Evolutionary conservation across 352 stramenopile species (phyloP).

Genomic region (Saprolegnia parasitica): DNA sequence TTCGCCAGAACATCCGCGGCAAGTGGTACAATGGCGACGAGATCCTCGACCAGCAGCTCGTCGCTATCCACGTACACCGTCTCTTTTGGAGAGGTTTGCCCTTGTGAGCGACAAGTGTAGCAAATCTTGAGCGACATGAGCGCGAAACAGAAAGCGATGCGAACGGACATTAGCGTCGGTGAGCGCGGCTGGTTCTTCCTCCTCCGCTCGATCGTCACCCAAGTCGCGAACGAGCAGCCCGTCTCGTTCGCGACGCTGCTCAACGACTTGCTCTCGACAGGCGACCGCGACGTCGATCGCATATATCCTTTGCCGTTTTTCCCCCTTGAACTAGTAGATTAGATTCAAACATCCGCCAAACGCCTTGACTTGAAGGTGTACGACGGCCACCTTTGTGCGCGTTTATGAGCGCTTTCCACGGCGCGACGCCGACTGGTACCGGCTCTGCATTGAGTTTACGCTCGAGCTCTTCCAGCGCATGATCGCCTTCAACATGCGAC

Average conservation of each 20-base stretch:
- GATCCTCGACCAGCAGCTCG: slow-evolving; percentile 10
- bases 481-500: slow-evolving; percentile 14
- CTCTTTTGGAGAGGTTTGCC: not conserved
- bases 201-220: slow-evolving; percentile 2
- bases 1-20: slow-evolving; percentile 17
- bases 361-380: not conserved
- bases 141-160: not conserved
- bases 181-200: slow-evolving; percentile 19
- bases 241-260: not conserved
- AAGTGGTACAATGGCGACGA: slow-evolving; percentile 19
- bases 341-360: not conserved
- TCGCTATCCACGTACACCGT: not conserved
- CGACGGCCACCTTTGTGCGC: slow-evolving; percentile 5
- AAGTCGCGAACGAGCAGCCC: slow-evolving; percentile 5
- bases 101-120: not conserved
- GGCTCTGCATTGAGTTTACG: not conserved
- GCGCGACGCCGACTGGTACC: not conserved
- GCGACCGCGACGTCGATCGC: slow-evolving; percentile 5
- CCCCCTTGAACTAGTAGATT: not conserved
- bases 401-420: not conserved
- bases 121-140: slow-evolving; percentile 9
- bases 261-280: slow-evolving; percentile 7
- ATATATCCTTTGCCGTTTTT: not conserved
- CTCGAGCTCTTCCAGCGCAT: slow-evolving; percentile 6
- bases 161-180: not conserved